A percentile compares a stretch with the other conserved stretches of the same genome.
These are phyloP conservation scores for Leptodermis oblonga DNA, from an alignment of 257 asterid species.

Conservation along the genomic window DNA sequence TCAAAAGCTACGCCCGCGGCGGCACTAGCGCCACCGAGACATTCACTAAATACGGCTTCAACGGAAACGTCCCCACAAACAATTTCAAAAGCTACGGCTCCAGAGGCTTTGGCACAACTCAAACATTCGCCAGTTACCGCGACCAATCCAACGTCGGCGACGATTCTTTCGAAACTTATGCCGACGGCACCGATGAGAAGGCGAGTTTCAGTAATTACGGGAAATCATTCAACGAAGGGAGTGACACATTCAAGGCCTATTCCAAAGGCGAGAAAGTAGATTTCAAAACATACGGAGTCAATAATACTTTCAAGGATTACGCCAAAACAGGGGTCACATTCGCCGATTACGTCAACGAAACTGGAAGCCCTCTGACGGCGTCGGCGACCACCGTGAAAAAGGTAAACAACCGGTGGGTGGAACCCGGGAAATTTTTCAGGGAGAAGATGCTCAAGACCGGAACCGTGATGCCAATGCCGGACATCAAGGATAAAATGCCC, in stretches of 20 bases:
- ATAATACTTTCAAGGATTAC: slow-evolving; percentile 64
- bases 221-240: slow-evolving; percentile 41
- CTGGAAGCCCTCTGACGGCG: background rate
- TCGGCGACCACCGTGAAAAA: slow-evolving; percentile 23
- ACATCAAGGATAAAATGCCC: slow-evolving; percentile 82
- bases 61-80: slow-evolving; percentile 43
- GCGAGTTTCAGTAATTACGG: slow-evolving; percentile 53
- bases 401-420: slow-evolving; percentile 48
- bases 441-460: slow-evolving; percentile 67
- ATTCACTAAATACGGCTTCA: slow-evolving; percentile 51
- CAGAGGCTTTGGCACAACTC: slow-evolving; percentile 46
- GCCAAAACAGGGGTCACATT: slow-evolving; percentile 39
- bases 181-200: slow-evolving; percentile 43
- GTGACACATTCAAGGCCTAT: slow-evolving; percentile 58
- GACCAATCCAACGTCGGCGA: slow-evolving; percentile 74
- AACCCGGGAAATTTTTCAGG: slow-evolving; percentile 79
- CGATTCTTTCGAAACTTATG: slow-evolving; percentile 58
- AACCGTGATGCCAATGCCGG: slow-evolving; percentile 75
- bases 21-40: slow-evolving; percentile 46
- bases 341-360: slow-evolving; percentile 40
- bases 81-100: slow-evolving; percentile 57
- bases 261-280: slow-evolving; percentile 23
- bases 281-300: slow-evolving; percentile 57
- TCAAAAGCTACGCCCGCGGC: slow-evolving; percentile 53
- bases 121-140: slow-evolving; percentile 52